Conservation (phyloP, 2,329 filamentous ascomycete genomes). For the Alternaria sp. region DNA sequence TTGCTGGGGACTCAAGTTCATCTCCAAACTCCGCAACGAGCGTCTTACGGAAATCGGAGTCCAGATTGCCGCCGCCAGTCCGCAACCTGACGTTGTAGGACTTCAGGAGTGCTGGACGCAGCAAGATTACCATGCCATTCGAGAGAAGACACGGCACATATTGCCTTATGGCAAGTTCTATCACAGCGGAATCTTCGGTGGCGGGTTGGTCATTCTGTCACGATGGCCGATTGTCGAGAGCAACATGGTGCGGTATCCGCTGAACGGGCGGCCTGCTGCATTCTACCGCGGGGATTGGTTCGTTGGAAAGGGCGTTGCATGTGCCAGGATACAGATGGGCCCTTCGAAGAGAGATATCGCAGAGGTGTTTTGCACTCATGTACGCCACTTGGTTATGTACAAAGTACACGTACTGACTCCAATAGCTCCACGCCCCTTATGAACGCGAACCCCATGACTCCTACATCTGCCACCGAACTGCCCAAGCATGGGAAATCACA, state of each 20-base stretch:
- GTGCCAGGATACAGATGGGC: conserved; percentile 78
- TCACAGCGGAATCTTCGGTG: conserved; percentile 85
- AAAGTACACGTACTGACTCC: conserved; percentile 50
- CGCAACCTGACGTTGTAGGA: conserved; percentile 83
- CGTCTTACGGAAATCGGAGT: conserved; percentile 85
- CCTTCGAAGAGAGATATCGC: conserved; percentile 70
- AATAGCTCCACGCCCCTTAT: conserved; percentile 81
- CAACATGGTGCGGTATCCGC: conserved; percentile 83
- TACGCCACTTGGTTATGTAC: conserved; percentile 40
- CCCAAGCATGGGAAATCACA: conserved; percentile 93
- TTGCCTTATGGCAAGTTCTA: conserved; percentile 96
- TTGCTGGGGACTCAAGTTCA: conserved; percentile 93
- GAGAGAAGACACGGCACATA: conserved; percentile 73
- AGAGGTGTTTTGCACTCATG: conserved; percentile 93
- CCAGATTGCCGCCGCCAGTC: conserved; percentile 73
- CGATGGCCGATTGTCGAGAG: conserved; percentile 92
- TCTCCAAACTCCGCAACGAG: conserved; percentile 78
- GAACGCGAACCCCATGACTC: conserved; percentile 80
- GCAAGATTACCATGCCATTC: conserved; percentile 81
- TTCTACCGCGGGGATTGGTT: conserved; percentile 97
- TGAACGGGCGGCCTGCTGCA: conserved; percentile 91
- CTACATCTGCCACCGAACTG: conserved; percentile 88
- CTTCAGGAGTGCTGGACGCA: conserved; percentile 95
- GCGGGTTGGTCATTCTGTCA: conserved; percentile 86
- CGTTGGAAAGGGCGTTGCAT: conserved; percentile 92